These are phyloP conservation scores for Candolleomyces eurysporus DNA, from an alignment of 768 basidiomycete species.

Conservation along the genomic window DNA sequence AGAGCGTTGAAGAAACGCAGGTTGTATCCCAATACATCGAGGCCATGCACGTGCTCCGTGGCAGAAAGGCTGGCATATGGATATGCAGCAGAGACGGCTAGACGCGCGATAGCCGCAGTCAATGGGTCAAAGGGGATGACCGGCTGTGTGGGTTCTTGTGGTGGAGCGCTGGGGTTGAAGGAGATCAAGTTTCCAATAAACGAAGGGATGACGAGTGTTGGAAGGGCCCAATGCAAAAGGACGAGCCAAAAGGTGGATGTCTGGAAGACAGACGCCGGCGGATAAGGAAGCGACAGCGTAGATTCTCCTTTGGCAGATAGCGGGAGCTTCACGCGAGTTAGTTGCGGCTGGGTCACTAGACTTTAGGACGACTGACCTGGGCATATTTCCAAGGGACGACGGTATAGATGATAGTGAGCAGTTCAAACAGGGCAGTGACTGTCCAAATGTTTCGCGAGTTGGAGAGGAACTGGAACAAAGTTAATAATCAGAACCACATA, in stretches of 20 bases:
- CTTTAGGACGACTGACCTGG: slow-evolving; percentile 31
- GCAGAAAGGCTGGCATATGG: slow-evolving; percentile 37
- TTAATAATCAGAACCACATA: slow-evolving; percentile 5
- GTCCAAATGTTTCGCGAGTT: slow-evolving; percentile 62
- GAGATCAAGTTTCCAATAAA: slow-evolving; percentile 60
- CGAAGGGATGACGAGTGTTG: slow-evolving; percentile 57
- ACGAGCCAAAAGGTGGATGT: slow-evolving; percentile 50
- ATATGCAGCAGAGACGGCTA: slow-evolving; percentile 61
- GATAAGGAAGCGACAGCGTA: slow-evolving; percentile 41
- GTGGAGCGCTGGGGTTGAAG: slow-evolving; percentile 39
- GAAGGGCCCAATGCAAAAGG: slow-evolving; percentile 61
- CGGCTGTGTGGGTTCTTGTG: slow-evolving; percentile 1
- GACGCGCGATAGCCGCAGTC: slow-evolving; percentile 60
- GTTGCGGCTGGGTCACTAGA: background rate
- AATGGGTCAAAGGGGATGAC: slow-evolving; percentile 54
- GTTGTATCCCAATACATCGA: slow-evolving; percentile 54
- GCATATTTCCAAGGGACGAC: slow-evolving; percentile 53
- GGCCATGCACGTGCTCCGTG: slow-evolving; percentile 27
- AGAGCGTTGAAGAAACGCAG: slow-evolving; percentile 57
- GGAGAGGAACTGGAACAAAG: slow-evolving; percentile 52
- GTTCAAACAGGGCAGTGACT: slow-evolving; percentile 51
- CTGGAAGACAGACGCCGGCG: slow-evolving; percentile 44
- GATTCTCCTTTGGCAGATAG: slow-evolving; percentile 21
- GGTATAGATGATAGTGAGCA: slow-evolving; percentile 48
- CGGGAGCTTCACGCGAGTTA: slow-evolving; percentile 22